Conservation (phyloP, 2,329 filamentous ascomycete genomes). For the Penicillium sp. region DNA sequence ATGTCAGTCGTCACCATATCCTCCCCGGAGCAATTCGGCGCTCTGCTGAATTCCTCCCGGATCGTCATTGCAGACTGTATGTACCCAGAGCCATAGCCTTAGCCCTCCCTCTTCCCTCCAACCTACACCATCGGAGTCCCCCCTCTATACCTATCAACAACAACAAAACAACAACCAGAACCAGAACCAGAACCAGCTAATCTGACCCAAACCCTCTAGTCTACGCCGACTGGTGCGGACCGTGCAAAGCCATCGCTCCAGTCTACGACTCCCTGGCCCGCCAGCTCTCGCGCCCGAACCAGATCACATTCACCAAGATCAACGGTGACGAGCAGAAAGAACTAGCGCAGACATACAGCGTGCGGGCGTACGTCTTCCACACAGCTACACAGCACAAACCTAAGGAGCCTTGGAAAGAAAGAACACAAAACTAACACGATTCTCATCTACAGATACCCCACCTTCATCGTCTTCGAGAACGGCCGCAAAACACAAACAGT, state of each 20-base stretch:
- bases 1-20: constrained; percentile 58
- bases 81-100: too few relatives aligned
- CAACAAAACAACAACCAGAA: background rate
- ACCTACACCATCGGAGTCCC: too few relatives aligned
- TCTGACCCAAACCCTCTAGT: constrained; percentile 57
- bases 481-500: constrained; percentile 70
- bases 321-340: constrained; percentile 78
- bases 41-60: constrained; percentile 70
- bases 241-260: constrained; percentile 83
- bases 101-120: too few relatives aligned
- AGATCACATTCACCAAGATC: constrained; percentile 84
- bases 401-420: background rate
- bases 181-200: constrained; percentile 22
- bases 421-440: constrained; percentile 3
- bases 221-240: constrained; percentile 83
- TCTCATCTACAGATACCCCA: constrained; percentile 60
- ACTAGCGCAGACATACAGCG: constrained; percentile 72
- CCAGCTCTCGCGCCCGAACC: constrained; percentile 70
- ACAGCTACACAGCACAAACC: background rate
- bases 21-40: constrained; percentile 69
- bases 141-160: background rate
- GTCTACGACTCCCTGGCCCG: constrained; percentile 77
- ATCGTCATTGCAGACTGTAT: constrained; percentile 89
- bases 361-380: constrained; percentile 62
- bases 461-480: constrained; percentile 86